Percentiles rank a stretch among this genome's conserved stretches.
phyloP scores from a whole-genome alignment of 352 stramenopile species.

The Aphanomyces cochlioides region DNA sequence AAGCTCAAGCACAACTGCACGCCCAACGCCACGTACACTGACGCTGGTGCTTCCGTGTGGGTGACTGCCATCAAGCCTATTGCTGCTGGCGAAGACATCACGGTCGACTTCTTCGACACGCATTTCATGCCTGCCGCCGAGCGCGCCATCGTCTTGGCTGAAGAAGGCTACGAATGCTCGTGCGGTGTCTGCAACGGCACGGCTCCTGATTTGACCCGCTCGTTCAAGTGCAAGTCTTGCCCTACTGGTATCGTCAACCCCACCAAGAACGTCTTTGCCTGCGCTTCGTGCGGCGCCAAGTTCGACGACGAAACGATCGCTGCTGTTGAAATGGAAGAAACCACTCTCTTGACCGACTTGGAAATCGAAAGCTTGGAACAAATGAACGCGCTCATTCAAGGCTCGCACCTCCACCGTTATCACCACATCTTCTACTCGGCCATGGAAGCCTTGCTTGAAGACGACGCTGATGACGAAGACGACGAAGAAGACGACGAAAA shows the following conservation, averaged over 20 bases:
- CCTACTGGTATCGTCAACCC: conserved; percentile 38
- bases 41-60: conserved; percentile 60
- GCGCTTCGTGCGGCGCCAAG: conserved; percentile 41
- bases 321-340: conserved; percentile 47
- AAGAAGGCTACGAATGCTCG: conserved; percentile 59
- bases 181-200: conserved; percentile 53
- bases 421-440: conserved; percentile 76
- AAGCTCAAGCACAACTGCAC: conserved; percentile 71
- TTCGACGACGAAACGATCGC: conserved; percentile 37
- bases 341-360: conserved; percentile 48
- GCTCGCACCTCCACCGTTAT: conserved; percentile 49
- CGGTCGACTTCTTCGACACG: conserved; percentile 78
- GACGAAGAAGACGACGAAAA: conserved; percentile 33
- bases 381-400: conserved; percentile 44
- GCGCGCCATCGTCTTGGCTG: conserved; percentile 49
- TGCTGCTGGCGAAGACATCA: conserved; percentile 52
- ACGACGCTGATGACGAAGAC: conserved; percentile 19
- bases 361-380: conserved; percentile 51
- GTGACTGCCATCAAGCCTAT: conserved; percentile 73
- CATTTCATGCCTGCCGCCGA: conserved; percentile 67
- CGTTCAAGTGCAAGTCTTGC: conserved; percentile 47
- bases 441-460: conserved; percentile 52
- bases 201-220: conserved; percentile 47
- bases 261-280: conserved; percentile 51
- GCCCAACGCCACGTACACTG: conserved; percentile 75